These are phyloP conservation scores for Boehmeria nivea DNA, from an alignment of 306 rosid species.

Conservation along the genomic window DNA sequence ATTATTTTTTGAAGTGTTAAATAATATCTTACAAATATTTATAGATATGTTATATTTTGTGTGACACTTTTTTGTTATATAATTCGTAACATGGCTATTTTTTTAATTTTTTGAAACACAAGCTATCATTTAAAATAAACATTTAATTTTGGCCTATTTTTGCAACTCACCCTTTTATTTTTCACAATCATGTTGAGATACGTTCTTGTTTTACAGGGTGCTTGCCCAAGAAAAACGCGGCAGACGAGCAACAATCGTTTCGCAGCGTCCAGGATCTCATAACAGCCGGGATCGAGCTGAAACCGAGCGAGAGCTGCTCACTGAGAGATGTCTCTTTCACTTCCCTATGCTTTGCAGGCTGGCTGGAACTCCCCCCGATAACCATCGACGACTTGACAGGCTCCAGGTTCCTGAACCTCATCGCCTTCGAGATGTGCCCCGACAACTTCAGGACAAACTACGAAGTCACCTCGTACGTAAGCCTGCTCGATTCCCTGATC, in stretches of 20 bases:
- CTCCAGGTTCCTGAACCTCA: constrained; percentile 20
- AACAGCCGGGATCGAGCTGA: constrained; percentile 10
- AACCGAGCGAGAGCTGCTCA: neutral
- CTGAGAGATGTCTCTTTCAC: constrained; percentile 9
- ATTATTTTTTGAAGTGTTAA: no score
- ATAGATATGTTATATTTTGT: no score
- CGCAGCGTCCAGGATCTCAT: constrained; percentile 18
- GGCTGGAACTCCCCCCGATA: constrained; percentile 14
- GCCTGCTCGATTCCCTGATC: constrained; percentile 32
- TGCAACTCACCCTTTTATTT: no score
- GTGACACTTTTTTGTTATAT: no score
- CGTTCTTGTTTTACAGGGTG: no score
- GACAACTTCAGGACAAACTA: constrained; percentile 24
- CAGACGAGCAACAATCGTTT: neutral
- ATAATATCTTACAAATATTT: no score
- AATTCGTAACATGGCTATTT: no score
- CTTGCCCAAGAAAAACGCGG: neutral
- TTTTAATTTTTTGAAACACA: no score
- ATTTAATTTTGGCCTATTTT: no score
- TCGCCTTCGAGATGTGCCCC: constrained; percentile 40
- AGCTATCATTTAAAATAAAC: no score
- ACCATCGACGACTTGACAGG: constrained; percentile 13
- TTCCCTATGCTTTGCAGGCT: neutral
- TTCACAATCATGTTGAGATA: no score
- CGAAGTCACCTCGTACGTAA: constrained; percentile 18